Conservation (phyloP, 495 filamentous ascomycete genomes). For the Chaetomium fimeti region DNA sequence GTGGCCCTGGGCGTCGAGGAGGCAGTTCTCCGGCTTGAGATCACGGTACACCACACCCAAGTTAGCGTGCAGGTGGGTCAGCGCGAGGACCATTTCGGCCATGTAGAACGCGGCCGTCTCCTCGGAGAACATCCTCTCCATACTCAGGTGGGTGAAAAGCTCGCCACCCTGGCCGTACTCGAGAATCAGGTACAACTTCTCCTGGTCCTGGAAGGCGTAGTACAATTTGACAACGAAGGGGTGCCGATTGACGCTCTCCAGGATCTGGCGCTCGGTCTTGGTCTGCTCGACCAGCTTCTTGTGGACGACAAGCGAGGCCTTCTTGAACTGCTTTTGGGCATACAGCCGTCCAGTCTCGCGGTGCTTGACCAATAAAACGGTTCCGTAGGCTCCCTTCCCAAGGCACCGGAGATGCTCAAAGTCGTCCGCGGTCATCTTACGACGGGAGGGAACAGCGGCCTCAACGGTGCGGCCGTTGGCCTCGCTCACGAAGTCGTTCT, state of each 20-base stretch:
- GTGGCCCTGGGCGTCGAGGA: slow-evolving; percentile 87
- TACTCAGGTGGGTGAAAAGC: slow-evolving; percentile 83
- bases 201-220: slow-evolving; percentile 97
- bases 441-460: slow-evolving; percentile 44
- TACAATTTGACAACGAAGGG: slow-evolving; percentile 96
- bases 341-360: slow-evolving; percentile 81
- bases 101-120: slow-evolving; percentile 92
- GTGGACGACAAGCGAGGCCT: slow-evolving; percentile 86
- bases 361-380: slow-evolving; percentile 89
- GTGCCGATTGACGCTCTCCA: slow-evolving; percentile 93
- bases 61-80: slow-evolving; percentile 86
- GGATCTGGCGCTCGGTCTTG: slow-evolving; percentile 88
- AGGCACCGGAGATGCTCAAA: slow-evolving; percentile 93
- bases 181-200: slow-evolving; percentile 95
- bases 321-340: slow-evolving; percentile 98
- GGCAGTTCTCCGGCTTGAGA: slow-evolving; percentile 96
- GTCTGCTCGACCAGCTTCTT: slow-evolving; percentile 95
- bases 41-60: slow-evolving; percentile 95
- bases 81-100: slow-evolving; percentile 92
- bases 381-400: slow-evolving; percentile 93
- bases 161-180: slow-evolving; percentile 98
- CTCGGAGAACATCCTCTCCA: slow-evolving; percentile 90
- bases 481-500: slow-evolving; percentile 81
- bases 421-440: slow-evolving; percentile 88
- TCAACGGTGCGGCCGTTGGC: slow-evolving; percentile 55